Base-by-base conservation (phyloP, 768 basidiomycete genomes). In the Sarcomyxa edulis region DNA sequence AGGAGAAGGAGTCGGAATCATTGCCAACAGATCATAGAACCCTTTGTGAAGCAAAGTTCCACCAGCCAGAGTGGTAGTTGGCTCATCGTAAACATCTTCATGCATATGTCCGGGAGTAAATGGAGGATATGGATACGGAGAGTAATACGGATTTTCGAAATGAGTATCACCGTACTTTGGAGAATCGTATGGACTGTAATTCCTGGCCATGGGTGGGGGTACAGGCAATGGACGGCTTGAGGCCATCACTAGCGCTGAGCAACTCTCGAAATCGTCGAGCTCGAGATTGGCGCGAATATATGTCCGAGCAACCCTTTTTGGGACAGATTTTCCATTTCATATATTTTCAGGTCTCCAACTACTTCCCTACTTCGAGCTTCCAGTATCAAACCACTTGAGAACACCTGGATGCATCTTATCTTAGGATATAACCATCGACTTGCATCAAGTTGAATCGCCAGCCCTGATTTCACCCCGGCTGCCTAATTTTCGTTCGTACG, bases 11-110 rank as follows among this genome's bases (percentile, higher is more conserved):
- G 80, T 82, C 28, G 81, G 82, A 47, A 87, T 84, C 67, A 88
- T 73, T 18, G 86, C 71, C 25, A 89, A 69, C 21, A 91, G 72
- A 66, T 89, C 85, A 61, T 88, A 91, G 69, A 90, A 90, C n/a
- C 87, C 90, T 48, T 87, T 84, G 72, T 92, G 88, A 26, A 91
- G 65, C 37, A 90, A 64, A 6, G 85, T 85, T 19, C 83, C 85
- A 10, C 71, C 73, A 37, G 78, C 78, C 46, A 83, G 61, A 41
- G 72, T 67, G 22, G 68, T 68, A n/a, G 64, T 50, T 23, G 64
- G 61, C 40, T 67, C 64, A 50, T 74, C 62, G 49, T 65, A 61
- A 22, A 59, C 44, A 49, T 62, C 55, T 46, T 64, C 61, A 25
- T 64, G 59, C 38, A 59, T 62, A 35, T 67, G 50, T 49, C 50